Base-by-base conservation (phyloP, 106 monocot genomes). In the Acorus calamus region DNA sequence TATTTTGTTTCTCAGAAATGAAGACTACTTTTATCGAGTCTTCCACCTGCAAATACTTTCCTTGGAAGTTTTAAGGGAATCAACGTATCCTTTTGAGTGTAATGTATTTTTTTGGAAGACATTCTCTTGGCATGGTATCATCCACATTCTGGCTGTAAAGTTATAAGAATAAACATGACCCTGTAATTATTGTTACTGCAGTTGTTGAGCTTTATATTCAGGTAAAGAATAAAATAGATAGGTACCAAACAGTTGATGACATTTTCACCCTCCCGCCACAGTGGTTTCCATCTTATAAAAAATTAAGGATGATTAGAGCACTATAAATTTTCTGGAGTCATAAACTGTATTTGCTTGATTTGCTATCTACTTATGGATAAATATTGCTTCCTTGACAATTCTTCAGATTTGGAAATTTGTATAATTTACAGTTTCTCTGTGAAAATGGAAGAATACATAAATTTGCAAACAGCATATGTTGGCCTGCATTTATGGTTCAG, bases 401-500 rank as follows among this genome's bases (percentile, higher is more conserved):
- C 53, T 76, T 67, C 71, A 98, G 96, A 56, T 98, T 91, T 81
- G 92, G 91, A 46, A 98, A 88, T 71, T 45, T 88, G 63, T 83
- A 71, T 59, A 98, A 98, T 83, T 60, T 98, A 59, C 98, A 98
- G 76, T 92, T 87, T 65, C 78, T 98, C 11, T 92, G 81, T 77
- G 98, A 98, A 81, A 98, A 91, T 77, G 98, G 98, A 57, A 91
- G 98, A 68, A 66, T 86, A 70, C 98, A 98, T 44, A 98, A 98
- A 58, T 88, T 98, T 77, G 98, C 98, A 71, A 98, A 92, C 64
- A 83, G 88, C 77, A 79, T 98, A 56, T 91, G 98, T 70, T 98
- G 88, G 88, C 88, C 92, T 66, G 80, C 81, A 44, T 98, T 88
- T 69, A 75, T 81, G 76, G 72, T 98, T 76, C 98, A 98, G 63